Percentiles rank a stretch among this genome's conserved stretches.
Evolutionary conservation across 169 alveolate species (phyloP).

Genomic region (Babesia divergens): DNA sequence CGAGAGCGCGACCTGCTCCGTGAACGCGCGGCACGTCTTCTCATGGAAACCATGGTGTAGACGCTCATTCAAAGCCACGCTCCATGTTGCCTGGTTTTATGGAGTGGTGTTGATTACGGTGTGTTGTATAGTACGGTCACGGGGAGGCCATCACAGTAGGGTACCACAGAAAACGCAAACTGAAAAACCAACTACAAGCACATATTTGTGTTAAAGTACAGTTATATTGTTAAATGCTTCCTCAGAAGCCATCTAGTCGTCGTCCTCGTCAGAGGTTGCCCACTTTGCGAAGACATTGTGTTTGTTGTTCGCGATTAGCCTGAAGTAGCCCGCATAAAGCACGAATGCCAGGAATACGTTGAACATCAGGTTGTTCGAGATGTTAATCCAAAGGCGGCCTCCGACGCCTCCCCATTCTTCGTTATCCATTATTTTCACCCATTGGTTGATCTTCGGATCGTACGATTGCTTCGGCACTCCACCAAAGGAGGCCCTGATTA

Average conservation of each 20-base stretch:
- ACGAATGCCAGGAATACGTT: constrained; percentile 70
- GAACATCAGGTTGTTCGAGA: constrained; percentile 64
- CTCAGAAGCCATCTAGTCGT: constrained; percentile 1
- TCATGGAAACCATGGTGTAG: neutral
- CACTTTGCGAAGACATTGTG: constrained; percentile 75
- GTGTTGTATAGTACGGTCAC: too few relatives aligned
- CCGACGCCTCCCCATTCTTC: constrained; percentile 81
- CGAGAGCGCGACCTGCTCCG: constrained; percentile 8
- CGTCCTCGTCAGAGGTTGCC: constrained; percentile 65
- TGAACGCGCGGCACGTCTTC: neutral
- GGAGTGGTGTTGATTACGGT: too few relatives aligned
- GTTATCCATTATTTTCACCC: constrained; percentile 73
- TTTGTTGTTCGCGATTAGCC: constrained; percentile 72
- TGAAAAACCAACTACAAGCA: too few relatives aligned
- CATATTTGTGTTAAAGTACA: neutral
- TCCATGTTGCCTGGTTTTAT: too few relatives aligned
- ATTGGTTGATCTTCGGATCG: constrained; percentile 76
- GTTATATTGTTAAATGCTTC: neutral
- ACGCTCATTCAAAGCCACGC: too few relatives aligned
- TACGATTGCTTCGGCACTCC: constrained; percentile 76
- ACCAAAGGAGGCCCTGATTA: constrained; percentile 67
- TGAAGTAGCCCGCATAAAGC: constrained; percentile 67
- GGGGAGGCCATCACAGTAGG: too few relatives aligned
- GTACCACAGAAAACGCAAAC: too few relatives aligned
- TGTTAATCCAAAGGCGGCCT: constrained; percentile 72